Evolutionary conservation across 768 basidiomycete species (phyloP).

Genomic region (Favolaschia claudopus): DNA sequence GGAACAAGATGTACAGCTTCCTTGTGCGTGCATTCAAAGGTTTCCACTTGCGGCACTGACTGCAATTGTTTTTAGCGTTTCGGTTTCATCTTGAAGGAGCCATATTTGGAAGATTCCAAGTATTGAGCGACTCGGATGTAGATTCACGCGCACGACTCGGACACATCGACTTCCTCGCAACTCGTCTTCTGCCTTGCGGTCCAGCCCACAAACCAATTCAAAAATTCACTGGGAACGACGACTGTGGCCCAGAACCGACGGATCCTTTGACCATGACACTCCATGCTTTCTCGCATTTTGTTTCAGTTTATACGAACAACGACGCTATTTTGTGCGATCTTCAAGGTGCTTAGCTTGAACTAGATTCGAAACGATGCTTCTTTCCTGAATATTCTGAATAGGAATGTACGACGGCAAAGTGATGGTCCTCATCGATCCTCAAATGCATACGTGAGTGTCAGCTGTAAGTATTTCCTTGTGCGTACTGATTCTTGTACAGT

Average conservation of each 20-base stretch:
- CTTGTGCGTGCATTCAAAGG: background rate
- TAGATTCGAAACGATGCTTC: background rate
- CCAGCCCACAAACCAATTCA: conserved; percentile 15
- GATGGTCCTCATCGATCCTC: conserved; percentile 15
- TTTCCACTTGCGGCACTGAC: too few species aligned
- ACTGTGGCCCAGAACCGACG: conserved; percentile 19
- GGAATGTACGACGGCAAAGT: conserved; percentile 5
- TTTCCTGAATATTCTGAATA: background rate
- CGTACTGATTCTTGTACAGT: background rate
- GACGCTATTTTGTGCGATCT: conserved; percentile 7
- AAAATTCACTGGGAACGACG: conserved; percentile 32
- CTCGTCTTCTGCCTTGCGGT: conserved; percentile 24
- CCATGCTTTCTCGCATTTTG: conserved; percentile 31
- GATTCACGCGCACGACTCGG: background rate
- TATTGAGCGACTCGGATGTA: conserved; percentile 3
- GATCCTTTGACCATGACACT: conserved; percentile 24
- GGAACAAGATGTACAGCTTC: background rate
- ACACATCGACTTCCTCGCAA: conserved; percentile 28
- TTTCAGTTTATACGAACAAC: background rate
- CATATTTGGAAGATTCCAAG: conserved; percentile 16
- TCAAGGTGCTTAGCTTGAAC: background rate
- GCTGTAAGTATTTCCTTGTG: background rate
- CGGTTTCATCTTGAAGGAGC: conserved; percentile 22
- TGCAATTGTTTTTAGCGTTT: conserved; percentile 4
- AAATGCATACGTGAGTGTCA: conserved; percentile 15